These are phyloP conservation scores for Collybiopsis luxurians DNA, from an alignment of 768 basidiomycete species.

Conservation along the genomic window DNA sequence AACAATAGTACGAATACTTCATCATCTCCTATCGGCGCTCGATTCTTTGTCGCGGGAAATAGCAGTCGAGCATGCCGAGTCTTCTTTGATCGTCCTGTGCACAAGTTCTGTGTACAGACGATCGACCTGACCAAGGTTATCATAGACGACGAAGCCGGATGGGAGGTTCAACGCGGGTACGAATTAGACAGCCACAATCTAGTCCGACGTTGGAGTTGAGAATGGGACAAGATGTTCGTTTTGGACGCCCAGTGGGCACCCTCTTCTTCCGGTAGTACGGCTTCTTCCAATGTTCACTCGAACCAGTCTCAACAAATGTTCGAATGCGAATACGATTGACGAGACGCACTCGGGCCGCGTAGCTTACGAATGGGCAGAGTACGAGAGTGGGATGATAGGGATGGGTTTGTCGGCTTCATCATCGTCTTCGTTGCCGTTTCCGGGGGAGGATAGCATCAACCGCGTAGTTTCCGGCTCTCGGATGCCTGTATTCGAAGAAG, in stretches of 20 bases:
- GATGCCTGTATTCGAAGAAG: conserved; percentile 73
- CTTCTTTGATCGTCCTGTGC: conserved; percentile 51
- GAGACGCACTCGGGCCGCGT: conserved; percentile 37
- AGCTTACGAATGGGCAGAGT: conserved; percentile 69
- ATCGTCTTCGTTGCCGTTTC: neutral
- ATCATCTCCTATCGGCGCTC: too few species aligned
- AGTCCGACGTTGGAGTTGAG: conserved; percentile 58
- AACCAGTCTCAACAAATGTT: neutral
- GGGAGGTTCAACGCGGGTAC: conserved; percentile 3
- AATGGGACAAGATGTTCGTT: conserved; percentile 51
- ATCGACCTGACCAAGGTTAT: neutral
- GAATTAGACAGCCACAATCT: conserved; percentile 17
- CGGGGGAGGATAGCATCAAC: conserved; percentile 15
- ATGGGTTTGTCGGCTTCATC: conserved; percentile 19
- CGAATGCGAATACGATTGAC: conserved; percentile 7
- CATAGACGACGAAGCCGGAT: conserved; percentile 15
- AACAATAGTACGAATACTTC: neutral
- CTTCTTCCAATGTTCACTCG: neutral
- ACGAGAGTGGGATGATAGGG: conserved; percentile 53
- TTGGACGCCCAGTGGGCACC: conserved; percentile 51
- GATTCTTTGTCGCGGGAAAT: conserved; percentile 46
- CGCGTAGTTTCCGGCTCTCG: conserved; percentile 24
- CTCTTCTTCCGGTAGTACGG: neutral
- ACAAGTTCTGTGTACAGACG: conserved; percentile 33
- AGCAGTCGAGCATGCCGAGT: conserved; percentile 67